A percentile compares a stretch with the other conserved stretches of the same genome.
Conservation (phyloP, 352 stramenopile species). For the Globisporangium uncinulatum region DNA sequence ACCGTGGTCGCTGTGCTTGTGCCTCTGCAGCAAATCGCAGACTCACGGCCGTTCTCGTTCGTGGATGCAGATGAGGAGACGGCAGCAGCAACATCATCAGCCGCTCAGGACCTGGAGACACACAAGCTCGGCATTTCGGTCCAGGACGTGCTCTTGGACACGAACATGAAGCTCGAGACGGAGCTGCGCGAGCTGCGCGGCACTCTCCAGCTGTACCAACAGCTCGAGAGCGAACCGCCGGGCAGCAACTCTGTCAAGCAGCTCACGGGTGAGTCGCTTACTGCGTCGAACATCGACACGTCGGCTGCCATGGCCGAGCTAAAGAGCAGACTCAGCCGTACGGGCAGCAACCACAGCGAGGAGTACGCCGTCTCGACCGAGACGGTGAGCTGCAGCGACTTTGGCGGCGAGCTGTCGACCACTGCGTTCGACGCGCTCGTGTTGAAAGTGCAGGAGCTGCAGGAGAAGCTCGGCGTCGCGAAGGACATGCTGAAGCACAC, state of each 20-base stretch:
- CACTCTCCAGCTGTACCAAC: conserved; percentile 9
- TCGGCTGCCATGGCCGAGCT: conserved; percentile 9
- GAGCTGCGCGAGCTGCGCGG: conserved; percentile 33
- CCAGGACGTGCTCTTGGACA: conserved; percentile 46
- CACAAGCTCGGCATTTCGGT: conserved; percentile 30
- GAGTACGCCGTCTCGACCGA: conserved; percentile 15
- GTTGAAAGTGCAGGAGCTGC: conserved; percentile 32
- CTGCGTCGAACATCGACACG: not conserved
- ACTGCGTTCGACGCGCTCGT: conserved; percentile 24
- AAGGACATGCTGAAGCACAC: conserved; percentile 56
- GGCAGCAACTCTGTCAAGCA: conserved; percentile 4
- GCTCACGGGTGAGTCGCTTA: not conserved
- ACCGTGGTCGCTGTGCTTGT: not conserved
- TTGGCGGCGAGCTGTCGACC: conserved; percentile 14
- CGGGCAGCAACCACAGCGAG: conserved; percentile 25
- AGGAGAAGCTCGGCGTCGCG: conserved; percentile 39
- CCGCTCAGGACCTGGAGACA: conserved; percentile 16
- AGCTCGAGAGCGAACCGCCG: not conserved
- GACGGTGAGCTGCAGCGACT: conserved; percentile 16
- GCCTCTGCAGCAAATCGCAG: conserved; percentile 39
- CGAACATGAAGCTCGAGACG: conserved; percentile 45
- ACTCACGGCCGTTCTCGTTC: conserved; percentile 38
- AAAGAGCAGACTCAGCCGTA: conserved; percentile 20
- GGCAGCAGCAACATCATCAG: not conserved
- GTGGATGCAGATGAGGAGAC: not conserved